Base-by-base conservation (phyloP, 139 green algal species). In the Chlamydomonas incerta region DNA sequence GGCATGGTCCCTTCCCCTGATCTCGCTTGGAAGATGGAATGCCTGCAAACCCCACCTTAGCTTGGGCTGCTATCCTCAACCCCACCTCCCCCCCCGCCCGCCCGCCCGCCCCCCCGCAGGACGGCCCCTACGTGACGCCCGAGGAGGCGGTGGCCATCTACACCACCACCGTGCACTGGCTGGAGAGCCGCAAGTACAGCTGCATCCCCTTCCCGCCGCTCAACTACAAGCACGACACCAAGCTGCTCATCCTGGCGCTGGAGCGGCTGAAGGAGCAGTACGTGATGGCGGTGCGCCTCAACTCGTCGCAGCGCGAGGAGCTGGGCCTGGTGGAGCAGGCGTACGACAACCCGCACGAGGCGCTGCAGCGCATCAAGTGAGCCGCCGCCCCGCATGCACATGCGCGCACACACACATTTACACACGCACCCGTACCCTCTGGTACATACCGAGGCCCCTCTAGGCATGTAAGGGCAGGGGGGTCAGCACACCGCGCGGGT, bases 161-260 rank as follows among this genome's bases (percentile, higher is more conserved):
- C 95, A 99, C 97, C 58, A 99, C 97, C 37, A 98, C 96, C 1
- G 98, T 99, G 90, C 98, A 99, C 93, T 99, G 98, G 98, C 95
- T 99, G 75, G 98, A 99, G 93, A 96, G 90, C 37, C 94, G 98
- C 87, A 99, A 98, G 93, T 99, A 99, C 92, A 93, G 89, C 58
- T 96, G 96, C 85, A 99, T 99, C 91, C 98, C 97, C 67, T 99
- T 99, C 93, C 98, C 98, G 21, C 98, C 98, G 33, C 95, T 99
- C 24, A 98, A 96, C 71, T 99, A 99, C 95, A 99, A 99, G 94
- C 97, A 99, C 87, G 98, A 99, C 95, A 99, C 97, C 85, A 99
- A 99, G 97, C 94, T 99, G 88, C 94, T 99, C 72, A 99, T 99
- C 89, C 94, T 99, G 86, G 96, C 96, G 37, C 92, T 99, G 87